These are phyloP conservation scores for Rusavskia elegans DNA, from an alignment of 495 filamentous ascomycete genomes.

Conservation along the genomic window DNA sequence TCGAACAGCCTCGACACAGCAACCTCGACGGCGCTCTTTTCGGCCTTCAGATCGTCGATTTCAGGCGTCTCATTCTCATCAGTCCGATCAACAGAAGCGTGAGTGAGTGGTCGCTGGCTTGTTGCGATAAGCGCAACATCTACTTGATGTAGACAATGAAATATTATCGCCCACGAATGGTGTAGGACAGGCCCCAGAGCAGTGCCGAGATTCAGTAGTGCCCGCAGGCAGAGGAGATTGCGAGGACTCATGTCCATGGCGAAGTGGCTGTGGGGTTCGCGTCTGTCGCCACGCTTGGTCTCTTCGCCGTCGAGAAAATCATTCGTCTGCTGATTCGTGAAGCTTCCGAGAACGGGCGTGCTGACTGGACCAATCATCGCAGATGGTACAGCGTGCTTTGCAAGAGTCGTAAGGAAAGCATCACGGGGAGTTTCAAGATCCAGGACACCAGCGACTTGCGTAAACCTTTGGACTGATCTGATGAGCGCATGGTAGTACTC, in stretches of 20 bases:
- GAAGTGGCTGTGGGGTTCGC: neutral
- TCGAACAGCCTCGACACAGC: constrained; percentile 78
- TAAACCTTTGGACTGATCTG: constrained; percentile 87
- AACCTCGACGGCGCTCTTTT: constrained; percentile 77
- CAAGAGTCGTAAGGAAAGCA: constrained; percentile 85
- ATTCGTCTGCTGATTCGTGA: neutral
- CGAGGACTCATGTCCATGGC: constrained; percentile 48
- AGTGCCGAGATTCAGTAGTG: constrained; percentile 85
- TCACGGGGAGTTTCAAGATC: constrained; percentile 74
- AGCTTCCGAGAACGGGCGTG: constrained; percentile 15
- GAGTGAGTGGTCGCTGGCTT: too few species aligned
- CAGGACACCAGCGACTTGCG: constrained; percentile 83
- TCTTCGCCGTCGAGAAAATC: constrained; percentile 1
- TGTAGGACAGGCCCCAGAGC: constrained; percentile 74
- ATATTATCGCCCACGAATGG: constrained; percentile 71
- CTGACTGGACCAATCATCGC: constrained; percentile 26
- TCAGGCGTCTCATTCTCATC: constrained; percentile 12
- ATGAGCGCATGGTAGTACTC: constrained; percentile 88
- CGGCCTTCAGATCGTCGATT: constrained; percentile 47
- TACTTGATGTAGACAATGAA: constrained; percentile 83
- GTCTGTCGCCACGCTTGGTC: constrained; percentile 23
- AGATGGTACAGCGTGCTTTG: constrained; percentile 78
- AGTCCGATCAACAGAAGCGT: neutral
- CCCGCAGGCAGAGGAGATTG: constrained; percentile 78
- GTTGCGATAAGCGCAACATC: constrained; percentile 57